Base-by-base conservation (phyloP, 2,329 filamentous ascomycete species). In the Mycogone perniciosa region DNA sequence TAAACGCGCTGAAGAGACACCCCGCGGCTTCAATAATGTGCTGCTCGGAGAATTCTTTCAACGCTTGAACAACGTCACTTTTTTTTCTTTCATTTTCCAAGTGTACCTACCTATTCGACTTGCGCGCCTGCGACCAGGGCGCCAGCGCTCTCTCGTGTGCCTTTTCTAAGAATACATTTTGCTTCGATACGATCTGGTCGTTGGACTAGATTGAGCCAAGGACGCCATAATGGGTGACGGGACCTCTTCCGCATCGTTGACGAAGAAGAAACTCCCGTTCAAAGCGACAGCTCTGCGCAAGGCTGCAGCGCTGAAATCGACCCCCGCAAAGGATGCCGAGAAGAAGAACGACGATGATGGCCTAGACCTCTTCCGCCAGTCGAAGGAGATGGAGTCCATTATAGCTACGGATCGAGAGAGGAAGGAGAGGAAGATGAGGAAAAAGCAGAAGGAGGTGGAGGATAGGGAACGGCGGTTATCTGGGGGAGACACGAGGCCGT, bases 291-390 rank as follows among this genome's bases (percentile, higher is more conserved):
- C 68, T 20, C 62, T 72, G 55, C 71, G 67, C 42, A 64, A 62
- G 37, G 60, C 61, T 40, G 59, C 63, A 2, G 56, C 55, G 27
- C 61, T 67, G 2, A 63, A 60, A n/a, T 50, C 60, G 11, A 53
- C 57, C 13, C 51, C 47, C 42, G 46, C 34, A 2, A 50, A 58
- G 3, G 50, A 54, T 6, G 29, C 31, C 13, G 43, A 52, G 29
- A 54, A 57, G 6, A 55, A 60, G 1, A 56, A 60, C 8, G 60
- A 64, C 7, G 63, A 64, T 11, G 64, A 72, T 37, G 67, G 62
- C 2, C 66, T 81, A 8, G 67, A 66, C 2, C 64, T 81, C 5
- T 82, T 82, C 55, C 70, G 72, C 39, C 74, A 75, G 5, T 69
- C 74, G 9, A 74, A 73, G 54, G 69, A 74, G 51, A 77, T 79